Evolutionary conservation across 2,329 filamentous ascomycete genomes (phyloP), one percentile per base, ranked within the genome.

Genomic region (Conoideocrella luteorostrata): DNA sequence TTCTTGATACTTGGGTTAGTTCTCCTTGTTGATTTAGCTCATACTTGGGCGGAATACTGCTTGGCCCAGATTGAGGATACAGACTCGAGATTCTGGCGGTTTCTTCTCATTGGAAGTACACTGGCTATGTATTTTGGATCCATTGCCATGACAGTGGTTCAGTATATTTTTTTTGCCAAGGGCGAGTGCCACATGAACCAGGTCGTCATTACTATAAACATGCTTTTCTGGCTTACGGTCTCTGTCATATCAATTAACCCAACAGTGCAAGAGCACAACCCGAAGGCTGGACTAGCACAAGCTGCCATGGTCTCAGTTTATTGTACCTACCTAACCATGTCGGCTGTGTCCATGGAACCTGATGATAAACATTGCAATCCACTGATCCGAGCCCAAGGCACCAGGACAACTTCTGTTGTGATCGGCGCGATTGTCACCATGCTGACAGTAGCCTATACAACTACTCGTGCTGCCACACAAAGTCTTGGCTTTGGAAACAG

Each of bases 311-410:
- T 98, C 35, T 88, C 90, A 15, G 80, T 95, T 46, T 98, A 98
- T 74, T 98, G 93, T 78, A 97, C 93, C 34, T 98, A 98, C 61
- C 79, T 98, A 44, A 98, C 93, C 53, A 88, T 98, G 82, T 96
- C 90, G 3, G 93, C 93, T 21, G 93, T 98, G 1, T 95, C 89
- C 44, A 97, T 98, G 93, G 91, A 98, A 58, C 93, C 93, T 1
- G 91, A 97, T 63, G 70, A 96, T 70, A 84, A 87, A 55, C 78
- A 87, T 52, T 98, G 93, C 78, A 98, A 98, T 66, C 93, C 93
- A 7, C 75, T 98, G 24, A 75, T 96, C 48, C 82, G 79, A 42
- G 90, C 89, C 7, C 86, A 86, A 49, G 89, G 88, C 47, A 93
- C 91, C 9, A 81, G 93, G 49, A 94, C 86, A 7, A 93, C 89